Conservation (phyloP, 495 filamentous ascomycete species). For the Lepidopterella palustris region DNA sequence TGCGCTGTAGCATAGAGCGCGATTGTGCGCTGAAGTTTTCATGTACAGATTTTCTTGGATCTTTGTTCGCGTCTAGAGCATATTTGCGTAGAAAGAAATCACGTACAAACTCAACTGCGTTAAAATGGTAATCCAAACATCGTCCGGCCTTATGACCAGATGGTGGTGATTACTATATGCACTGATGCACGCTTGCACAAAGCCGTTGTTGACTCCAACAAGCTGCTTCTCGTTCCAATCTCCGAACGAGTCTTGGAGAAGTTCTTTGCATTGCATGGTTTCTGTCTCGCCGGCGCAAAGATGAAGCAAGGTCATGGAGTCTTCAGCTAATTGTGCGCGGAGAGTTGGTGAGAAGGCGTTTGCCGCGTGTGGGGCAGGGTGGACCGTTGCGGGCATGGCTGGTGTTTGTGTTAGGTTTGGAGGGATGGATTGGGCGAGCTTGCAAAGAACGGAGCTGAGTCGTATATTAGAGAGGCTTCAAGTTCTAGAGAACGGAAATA, state of each 20-base stretch:
- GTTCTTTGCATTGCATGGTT: background rate
- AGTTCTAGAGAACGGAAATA: too few relatives aligned
- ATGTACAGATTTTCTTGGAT: too few relatives aligned
- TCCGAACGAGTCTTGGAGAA: background rate
- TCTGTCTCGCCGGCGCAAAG: background rate
- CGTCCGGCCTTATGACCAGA: conserved; percentile 38
- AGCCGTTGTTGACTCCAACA: conserved; percentile 18
- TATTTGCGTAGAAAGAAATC: background rate
- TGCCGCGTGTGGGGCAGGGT: background rate
- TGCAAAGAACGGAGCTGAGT: too few relatives aligned
- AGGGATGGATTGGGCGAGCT: too few relatives aligned
- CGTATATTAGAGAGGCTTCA: too few relatives aligned
- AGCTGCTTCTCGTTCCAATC: background rate
- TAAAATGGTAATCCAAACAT: conserved; percentile 40
- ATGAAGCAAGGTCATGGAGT: background rate
- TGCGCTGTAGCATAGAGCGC: too few relatives aligned
- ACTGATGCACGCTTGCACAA: conserved; percentile 28
- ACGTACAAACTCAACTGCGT: conserved; percentile 26
- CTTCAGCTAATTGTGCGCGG: background rate
- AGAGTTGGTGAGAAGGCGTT: background rate
- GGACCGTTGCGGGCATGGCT: background rate
- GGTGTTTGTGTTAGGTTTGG: too few relatives aligned
- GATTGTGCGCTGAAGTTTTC: too few relatives aligned
- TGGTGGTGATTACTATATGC: conserved; percentile 36
- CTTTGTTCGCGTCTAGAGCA: too few relatives aligned